These are phyloP conservation scores for Trifolium dubium DNA, from an alignment of 306 rosid species.

Conservation along the genomic window DNA sequence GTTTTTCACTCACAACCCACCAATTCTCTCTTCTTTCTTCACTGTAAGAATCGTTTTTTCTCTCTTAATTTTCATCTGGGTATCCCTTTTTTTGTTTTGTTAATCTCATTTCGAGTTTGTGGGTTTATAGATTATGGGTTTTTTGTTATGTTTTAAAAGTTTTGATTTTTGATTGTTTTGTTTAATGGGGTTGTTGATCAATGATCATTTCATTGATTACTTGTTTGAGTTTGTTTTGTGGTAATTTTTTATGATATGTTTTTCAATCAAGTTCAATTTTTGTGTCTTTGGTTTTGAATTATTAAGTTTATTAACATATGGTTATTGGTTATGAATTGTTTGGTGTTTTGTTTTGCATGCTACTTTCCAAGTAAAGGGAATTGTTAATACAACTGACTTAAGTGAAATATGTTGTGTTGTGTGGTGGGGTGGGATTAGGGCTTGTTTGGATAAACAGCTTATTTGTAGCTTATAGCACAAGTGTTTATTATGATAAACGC, in stretches of 20 bases:
- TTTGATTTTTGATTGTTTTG: slow-evolving; percentile 24
- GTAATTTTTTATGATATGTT: slow-evolving; percentile 24
- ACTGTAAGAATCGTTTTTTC: slow-evolving; percentile 51
- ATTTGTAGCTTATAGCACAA: too few relatives aligned
- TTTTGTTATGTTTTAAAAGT: slow-evolving; percentile 22
- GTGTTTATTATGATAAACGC: too few relatives aligned
- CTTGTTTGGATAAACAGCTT: too few relatives aligned
- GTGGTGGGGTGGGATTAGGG: not conserved
- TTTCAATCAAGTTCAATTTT: slow-evolving; percentile 18
- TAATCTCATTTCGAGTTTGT: slow-evolving; percentile 1
- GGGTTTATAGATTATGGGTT: not conserved
- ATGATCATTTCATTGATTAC: slow-evolving; percentile 30
- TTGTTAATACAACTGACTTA: slow-evolving; percentile 2
- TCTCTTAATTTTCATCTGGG: slow-evolving; percentile 28
- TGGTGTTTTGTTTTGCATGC: slow-evolving; percentile 36
- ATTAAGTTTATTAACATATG: not conserved
- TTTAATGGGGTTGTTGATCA: not conserved
- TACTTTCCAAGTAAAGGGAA: slow-evolving; percentile 4
- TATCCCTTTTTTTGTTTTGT: not conserved
- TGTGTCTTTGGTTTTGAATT: slow-evolving; percentile 28
- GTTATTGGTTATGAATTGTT: not conserved
- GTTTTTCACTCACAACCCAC: slow-evolving; percentile 52
- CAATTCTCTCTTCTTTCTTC: slow-evolving; percentile 56
- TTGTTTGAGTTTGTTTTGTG: slow-evolving; percentile 28
- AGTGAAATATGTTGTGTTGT: not conserved